Conservation (phyloP, 2,329 filamentous ascomycete genomes). For the Aspergillus pseudoviridinutans region DNA sequence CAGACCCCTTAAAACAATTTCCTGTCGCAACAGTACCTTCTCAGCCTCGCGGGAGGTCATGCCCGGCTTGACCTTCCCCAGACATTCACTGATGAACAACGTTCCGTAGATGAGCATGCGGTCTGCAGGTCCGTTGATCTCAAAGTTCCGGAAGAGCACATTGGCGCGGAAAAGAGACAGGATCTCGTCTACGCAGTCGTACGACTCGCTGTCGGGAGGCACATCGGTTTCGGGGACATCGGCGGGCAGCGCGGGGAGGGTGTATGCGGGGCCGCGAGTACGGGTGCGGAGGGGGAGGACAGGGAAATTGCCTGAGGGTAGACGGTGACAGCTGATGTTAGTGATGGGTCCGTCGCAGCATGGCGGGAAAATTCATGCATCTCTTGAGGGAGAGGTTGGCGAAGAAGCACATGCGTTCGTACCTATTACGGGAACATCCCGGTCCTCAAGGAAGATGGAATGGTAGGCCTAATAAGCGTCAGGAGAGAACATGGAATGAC, state of each 20-base stretch:
- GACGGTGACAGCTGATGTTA: not conserved
- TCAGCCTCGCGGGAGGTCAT: constrained; percentile 64
- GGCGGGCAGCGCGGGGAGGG: constrained; percentile 63
- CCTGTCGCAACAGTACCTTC: constrained; percentile 47
- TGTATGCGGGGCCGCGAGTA: constrained; percentile 90
- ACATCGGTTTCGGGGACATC: constrained; percentile 50
- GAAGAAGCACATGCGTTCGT: constrained; percentile 17
- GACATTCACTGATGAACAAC: constrained; percentile 85
- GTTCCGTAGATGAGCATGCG: constrained; percentile 95
- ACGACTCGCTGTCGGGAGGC: constrained; percentile 85
- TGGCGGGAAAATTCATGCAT: constrained; percentile 38
- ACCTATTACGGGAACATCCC: constrained; percentile 64
- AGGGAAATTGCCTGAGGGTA: constrained; percentile 75
- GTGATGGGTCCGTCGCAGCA: not conserved
- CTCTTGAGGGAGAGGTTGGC: constrained; percentile 24
- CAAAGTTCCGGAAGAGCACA: constrained; percentile 98
- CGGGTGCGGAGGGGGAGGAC: constrained; percentile 91
- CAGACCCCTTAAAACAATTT: not conserved
- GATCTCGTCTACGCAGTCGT: constrained; percentile 94
- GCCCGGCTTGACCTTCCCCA: constrained; percentile 77
- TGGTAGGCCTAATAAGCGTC: constrained; percentile 75
- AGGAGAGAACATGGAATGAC: not conserved
- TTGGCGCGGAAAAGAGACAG: constrained; percentile 92
- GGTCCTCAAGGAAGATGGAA: constrained; percentile 87
- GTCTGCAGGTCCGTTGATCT: constrained; percentile 95